Evolutionary conservation across 78 protist species (phyloP), one percentile per base, ranked within the genome.

Genomic region (Dictyostelium intermedium): DNA sequence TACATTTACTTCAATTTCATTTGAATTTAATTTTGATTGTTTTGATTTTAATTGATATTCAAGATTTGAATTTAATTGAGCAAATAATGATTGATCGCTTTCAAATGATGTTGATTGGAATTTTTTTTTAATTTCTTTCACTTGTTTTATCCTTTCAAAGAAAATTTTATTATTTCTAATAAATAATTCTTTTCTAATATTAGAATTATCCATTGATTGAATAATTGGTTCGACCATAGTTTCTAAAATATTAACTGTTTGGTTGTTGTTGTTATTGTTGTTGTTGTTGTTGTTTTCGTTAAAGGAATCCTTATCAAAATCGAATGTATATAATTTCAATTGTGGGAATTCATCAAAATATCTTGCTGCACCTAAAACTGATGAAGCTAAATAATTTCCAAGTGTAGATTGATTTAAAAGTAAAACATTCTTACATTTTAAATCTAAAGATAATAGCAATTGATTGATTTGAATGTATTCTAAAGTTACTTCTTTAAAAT

Each of bases 401-500:
- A n/a, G n/a, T n/a, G n/a, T n/a, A n/a, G n/a, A n/a, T n/a, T 76
- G 82, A 76, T 30, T 76, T 23, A 9, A 7, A 37, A 14, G 82
- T 30, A 76, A 41, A 35, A 76, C 60, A 76, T 76, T 50, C 41
- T 76, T 76, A 5, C 60, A 76, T 39, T 41, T 70, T 70, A 0
- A 18, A 50, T 18, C 76, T 85, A n/a, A n/a, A n/a, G n/a, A n/a
- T 39, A 85, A 60, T 63, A 85, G 2, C 3, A 27, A 4, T 56
- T 85, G 82, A 53, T 74, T 85, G n/a, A 85, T 27, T 35, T 74
- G 30, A 23, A 85, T 79, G 34, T 73, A 85, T 53, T 85, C 83
- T 30, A 74, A 45, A 3, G 91, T 85, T 5, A 32, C 5, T 3
- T 41, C 34, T 34, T 53, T 25, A 45, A 72, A 85, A 32, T 47